phyloP scores from a whole-genome alignment of 1,284 basidiomycete species.

The Leccinum holopus region DNA sequence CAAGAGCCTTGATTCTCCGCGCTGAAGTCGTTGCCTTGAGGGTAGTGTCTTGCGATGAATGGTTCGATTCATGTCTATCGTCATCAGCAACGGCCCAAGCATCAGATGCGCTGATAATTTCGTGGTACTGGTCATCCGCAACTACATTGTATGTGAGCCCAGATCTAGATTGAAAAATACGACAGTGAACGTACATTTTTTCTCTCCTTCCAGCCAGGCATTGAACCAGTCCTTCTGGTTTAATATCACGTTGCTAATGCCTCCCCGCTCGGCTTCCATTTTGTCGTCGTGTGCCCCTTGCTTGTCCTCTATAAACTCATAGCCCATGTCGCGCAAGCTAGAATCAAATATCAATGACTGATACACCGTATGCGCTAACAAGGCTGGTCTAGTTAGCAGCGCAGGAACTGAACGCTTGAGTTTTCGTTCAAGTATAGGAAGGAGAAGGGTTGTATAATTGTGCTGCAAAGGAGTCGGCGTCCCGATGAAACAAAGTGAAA shows the following conservation, averaged over 20 bases:
- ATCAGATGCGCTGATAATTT: constrained; percentile 76
- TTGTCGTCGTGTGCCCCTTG: constrained; percentile 41
- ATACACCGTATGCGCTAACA: constrained; percentile 95
- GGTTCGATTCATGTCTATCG: no score
- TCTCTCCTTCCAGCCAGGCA: constrained; percentile 86
- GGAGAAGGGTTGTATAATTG: constrained; percentile 73
- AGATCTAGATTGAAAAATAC: not conserved
- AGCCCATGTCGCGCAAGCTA: constrained; percentile 76
- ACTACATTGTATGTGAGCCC: constrained; percentile 44
- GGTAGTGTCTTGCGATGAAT: no score
- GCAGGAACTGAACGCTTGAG: constrained; percentile 72
- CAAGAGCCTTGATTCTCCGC: constrained; percentile 74
- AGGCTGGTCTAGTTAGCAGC: constrained; percentile 74
- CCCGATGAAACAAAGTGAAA: constrained; percentile 1
- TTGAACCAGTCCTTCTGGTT: constrained; percentile 87
- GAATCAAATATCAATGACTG: constrained; percentile 89
- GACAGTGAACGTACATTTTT: constrained; percentile 63
- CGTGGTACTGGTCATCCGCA: constrained; percentile 76
- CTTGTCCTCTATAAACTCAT: constrained; percentile 46
- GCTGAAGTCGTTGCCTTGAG: constrained; percentile 48
- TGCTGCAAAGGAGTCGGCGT: constrained; percentile 46
- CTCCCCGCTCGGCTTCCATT: constrained; percentile 57
- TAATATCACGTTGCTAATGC: constrained; percentile 79
- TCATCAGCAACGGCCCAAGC: constrained; percentile 68
- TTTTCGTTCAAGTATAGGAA: constrained; percentile 71